Evolutionary conservation across 2,329 filamentous ascomycete genomes (phyloP).

Genomic region (Aspergillus neoniger): DNA sequence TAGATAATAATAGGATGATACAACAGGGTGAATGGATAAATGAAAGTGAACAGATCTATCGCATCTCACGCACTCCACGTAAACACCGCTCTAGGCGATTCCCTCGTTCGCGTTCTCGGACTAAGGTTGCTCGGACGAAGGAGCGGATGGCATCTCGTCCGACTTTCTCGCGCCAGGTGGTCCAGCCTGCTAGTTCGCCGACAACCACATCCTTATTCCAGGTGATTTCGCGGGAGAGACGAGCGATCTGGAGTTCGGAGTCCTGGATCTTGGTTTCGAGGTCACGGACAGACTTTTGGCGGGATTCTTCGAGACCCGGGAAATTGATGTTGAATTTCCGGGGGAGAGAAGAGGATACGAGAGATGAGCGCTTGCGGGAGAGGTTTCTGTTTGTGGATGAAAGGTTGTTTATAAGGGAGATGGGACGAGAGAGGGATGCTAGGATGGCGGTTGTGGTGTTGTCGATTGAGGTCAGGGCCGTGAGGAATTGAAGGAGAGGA

Average conservation of each 20-base stretch:
- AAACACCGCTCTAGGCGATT: conserved; percentile 80
- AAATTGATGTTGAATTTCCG: conserved; percentile 51
- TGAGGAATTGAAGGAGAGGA: conserved; percentile 72
- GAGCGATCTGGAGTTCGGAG: conserved; percentile 68
- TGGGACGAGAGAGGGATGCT: conserved; percentile 74
- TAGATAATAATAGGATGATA: background rate
- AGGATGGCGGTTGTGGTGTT: conserved; percentile 82
- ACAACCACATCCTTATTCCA: conserved; percentile 95
- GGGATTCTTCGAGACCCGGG: conserved; percentile 74
- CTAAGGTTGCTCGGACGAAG: conserved; percentile 75
- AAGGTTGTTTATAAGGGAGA: conserved; percentile 75
- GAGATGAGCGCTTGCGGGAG: conserved; percentile 73
- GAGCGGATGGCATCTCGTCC: conserved; percentile 73
- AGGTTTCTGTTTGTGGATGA: conserved; percentile 71
- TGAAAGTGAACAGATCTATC: too few relatives aligned
- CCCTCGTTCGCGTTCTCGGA: conserved; percentile 75
- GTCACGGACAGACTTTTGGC: conserved; percentile 78
- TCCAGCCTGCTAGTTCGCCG: conserved; percentile 88
- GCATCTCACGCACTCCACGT: conserved; percentile 55
- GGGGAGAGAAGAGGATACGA: conserved; percentile 61
- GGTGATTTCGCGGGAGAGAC: conserved; percentile 76
- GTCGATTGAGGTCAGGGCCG: conserved; percentile 75
- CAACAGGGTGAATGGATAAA: too few relatives aligned
- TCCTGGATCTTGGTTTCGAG: conserved; percentile 76
- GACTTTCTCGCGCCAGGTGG: conserved; percentile 79